Base-by-base conservation (phyloP, 176 grass and related monocot genomes). In the Avena atlantica region DNA sequence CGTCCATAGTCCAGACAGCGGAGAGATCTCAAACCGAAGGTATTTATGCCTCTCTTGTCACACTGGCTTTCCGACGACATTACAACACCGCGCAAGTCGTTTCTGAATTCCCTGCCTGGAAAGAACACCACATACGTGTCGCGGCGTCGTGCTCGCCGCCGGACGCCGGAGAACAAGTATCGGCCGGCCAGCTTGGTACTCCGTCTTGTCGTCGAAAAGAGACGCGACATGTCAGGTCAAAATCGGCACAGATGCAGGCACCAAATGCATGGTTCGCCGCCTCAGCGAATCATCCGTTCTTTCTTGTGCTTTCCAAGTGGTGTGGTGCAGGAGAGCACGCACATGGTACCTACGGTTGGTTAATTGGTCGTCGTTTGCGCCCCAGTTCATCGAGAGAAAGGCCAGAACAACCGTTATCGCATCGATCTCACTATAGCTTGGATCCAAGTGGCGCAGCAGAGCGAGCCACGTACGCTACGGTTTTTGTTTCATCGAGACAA, bases 21-120 rank as follows among this genome's bases (percentile, higher is more conserved):
- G n/a, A 24, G 44, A 74, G 72, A 74, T 83, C 23, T 56, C 12
- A 2, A 83, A 84, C 74, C 59, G 59, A 83, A 88, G 63, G 80
- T 25, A 84, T n/a, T 50, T 15, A 76, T 76, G 23, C 69, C 29
- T 4, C 19, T 81, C 51, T 19, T 31, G 31, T 31, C 31, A 31
- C 73, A 14, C 0, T 40, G 52, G 47, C 81, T 83, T 88, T 84
- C 19, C 48, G 24, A 50, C 48, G 73, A 53, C 48, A 76, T 12
- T 48, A 67, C 74, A 31, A 45, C 79, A 68, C 53, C 58, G 21
- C 0, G 61, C 86, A 24, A 36, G 50, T 17, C 79, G 80, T 83
- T 59, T 68, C 27, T 13, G 16, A 67, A 67, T 67, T 59, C 61
- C 74, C 16, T 31, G 67, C 49, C 34, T 57, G 49, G 17, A 74